Percentiles rank a stretch among this genome's conserved stretches.
phyloP scores from a whole-genome alignment of 2,329 filamentous ascomycete genomes.

The Colletotrichum noveboracense region DNA sequence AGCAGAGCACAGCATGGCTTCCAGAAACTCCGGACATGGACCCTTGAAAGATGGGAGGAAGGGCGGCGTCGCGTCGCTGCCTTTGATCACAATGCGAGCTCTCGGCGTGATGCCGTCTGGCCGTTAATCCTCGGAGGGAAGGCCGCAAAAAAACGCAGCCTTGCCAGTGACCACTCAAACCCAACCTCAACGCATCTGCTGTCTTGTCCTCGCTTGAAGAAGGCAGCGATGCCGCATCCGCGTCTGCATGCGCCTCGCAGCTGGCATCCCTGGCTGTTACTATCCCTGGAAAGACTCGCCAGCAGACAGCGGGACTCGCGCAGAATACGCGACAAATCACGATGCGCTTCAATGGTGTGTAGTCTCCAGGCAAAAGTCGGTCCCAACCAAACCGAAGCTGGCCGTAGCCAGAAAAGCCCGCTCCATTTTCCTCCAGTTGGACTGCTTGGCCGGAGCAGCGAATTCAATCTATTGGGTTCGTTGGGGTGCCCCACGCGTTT shows the following conservation, averaged over 20 bases:
- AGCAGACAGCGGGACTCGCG: constrained; percentile 1
- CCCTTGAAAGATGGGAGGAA: not conserved
- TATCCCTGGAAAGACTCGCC: not conserved
- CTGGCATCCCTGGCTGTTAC: not conserved
- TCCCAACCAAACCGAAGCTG: constrained; percentile 22
- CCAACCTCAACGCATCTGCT: not conserved
- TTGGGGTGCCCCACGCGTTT: constrained; percentile 14
- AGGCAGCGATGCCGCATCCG: constrained; percentile 6
- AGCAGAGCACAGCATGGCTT: not conserved
- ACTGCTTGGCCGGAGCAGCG: constrained; percentile 10
- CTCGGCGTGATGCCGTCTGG: not conserved
- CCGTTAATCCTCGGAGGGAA: not conserved
- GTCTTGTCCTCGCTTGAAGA: not conserved
- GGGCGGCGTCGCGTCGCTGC: not conserved
- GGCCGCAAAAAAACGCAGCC: not conserved
- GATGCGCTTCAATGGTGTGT: constrained; percentile 17
- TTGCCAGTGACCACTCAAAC: not conserved
- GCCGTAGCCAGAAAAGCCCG: not conserved
- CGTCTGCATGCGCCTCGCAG: constrained; percentile 11
- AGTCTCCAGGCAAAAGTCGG: constrained; percentile 3
- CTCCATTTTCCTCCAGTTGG: constrained; percentile 18
- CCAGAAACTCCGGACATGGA: not conserved
- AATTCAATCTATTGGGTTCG: constrained; percentile 17
- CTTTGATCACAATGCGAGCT: not conserved
- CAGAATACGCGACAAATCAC: constrained; percentile 13